Conservation (phyloP, 495 filamentous ascomycete species). For the Gamarada debralockiae region DNA sequence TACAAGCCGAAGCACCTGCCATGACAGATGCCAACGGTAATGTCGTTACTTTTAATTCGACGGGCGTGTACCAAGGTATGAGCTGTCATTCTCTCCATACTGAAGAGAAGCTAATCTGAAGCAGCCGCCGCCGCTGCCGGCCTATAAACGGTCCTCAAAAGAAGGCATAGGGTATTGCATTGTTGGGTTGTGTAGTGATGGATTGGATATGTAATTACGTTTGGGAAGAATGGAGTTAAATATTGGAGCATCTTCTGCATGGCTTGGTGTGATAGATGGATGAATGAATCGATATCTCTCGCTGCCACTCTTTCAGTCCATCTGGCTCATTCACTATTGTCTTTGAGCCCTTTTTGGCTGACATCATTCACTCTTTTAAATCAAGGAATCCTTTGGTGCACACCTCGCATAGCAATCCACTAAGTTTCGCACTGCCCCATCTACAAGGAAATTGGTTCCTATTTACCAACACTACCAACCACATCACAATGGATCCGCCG, state of each 20-base stretch:
- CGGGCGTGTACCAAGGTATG: constrained; percentile 22
- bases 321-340: too few relatives aligned
- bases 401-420: too few relatives aligned
- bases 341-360: too few relatives aligned
- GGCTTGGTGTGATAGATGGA: too few relatives aligned
- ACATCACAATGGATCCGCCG: too few relatives aligned
- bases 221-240: background rate
- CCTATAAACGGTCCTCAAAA: background rate
- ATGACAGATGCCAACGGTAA: constrained; percentile 26
- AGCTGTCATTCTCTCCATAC: background rate
- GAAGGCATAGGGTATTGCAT: background rate
- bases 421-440: too few relatives aligned
- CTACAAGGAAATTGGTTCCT: too few relatives aligned
- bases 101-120: background rate
- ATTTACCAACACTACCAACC: too few relatives aligned
- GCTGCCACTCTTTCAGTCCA: too few relatives aligned
- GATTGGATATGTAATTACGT: background rate
- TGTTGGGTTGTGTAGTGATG: background rate
- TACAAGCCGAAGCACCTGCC: constrained; percentile 14
- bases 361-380: too few relatives aligned
- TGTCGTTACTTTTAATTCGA: constrained; percentile 28
- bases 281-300: background rate
- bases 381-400: too few relatives aligned
- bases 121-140: constrained; percentile 3
- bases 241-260: too few relatives aligned